These are phyloP conservation scores for Cyclotella baltica DNA, from an alignment of 108 stramenopile species.

Conservation along the genomic window DNA sequence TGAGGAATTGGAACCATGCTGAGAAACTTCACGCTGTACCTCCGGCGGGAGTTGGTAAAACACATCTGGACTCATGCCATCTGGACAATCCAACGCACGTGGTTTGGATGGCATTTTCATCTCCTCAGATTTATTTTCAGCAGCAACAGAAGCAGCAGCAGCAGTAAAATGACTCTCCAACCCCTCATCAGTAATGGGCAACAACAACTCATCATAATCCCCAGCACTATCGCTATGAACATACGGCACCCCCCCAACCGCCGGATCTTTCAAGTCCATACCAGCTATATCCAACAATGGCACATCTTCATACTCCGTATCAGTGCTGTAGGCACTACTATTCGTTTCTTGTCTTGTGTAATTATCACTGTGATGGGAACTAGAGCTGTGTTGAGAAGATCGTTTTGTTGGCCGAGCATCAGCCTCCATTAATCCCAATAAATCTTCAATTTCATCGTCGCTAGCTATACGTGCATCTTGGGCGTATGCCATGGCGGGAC, in stretches of 20 bases:
- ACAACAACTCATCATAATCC: not conserved
- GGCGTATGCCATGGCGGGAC: not conserved
- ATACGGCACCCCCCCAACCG: not conserved
- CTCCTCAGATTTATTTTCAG: not conserved
- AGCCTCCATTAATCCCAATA: not conserved
- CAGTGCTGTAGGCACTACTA: not conserved
- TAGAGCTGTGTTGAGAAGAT: not conserved
- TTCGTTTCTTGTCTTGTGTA: not conserved
- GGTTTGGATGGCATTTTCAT: not conserved
- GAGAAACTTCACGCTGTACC: conserved; percentile 38
- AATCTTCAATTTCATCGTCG: not conserved
- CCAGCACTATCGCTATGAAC: not conserved
- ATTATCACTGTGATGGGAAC: not conserved
- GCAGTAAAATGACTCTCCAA: not conserved
- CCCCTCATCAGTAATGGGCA: not conserved
- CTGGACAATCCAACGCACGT: conserved; percentile 26
- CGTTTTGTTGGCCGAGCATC: not conserved
- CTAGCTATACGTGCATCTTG: not conserved
- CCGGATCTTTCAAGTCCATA: conserved; percentile 26
- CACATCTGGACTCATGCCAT: conserved; percentile 40
- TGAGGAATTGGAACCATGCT: not conserved
- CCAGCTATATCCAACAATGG: conserved; percentile 28
- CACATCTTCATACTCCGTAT: conserved; percentile 27
- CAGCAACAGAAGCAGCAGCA: not conserved
- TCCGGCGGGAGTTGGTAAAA: conserved; percentile 41